Conservation (phyloP, 768 basidiomycete genomes). For the Boletales sp. region DNA sequence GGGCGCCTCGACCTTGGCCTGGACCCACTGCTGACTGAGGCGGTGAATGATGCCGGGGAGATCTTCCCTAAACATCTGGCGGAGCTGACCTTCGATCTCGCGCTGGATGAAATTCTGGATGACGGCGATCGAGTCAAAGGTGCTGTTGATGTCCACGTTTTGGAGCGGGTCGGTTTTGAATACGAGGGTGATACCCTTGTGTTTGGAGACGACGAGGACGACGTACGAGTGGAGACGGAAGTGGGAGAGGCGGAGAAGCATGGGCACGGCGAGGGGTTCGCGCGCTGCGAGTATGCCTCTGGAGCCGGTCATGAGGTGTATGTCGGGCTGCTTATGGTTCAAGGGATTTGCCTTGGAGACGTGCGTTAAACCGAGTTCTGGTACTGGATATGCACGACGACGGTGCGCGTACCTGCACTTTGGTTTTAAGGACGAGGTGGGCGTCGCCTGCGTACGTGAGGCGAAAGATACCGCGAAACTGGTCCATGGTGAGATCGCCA, state of each 20-base stretch:
- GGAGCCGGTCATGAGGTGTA: constrained; percentile 80
- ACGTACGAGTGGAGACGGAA: constrained; percentile 94
- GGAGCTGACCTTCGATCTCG: constrained; percentile 94
- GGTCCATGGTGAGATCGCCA: constrained; percentile 91
- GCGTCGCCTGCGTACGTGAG: constrained; percentile 95
- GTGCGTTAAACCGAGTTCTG: neutral
- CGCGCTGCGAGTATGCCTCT: constrained; percentile 91
- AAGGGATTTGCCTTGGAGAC: constrained; percentile 86
- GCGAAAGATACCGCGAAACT: constrained; percentile 96
- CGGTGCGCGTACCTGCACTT: constrained; percentile 71
- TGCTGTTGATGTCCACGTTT: constrained; percentile 95
- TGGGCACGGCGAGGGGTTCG: constrained; percentile 94
- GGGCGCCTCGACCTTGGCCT: constrained; percentile 90
- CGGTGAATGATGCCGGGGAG: constrained; percentile 95
- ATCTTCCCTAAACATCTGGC: constrained; percentile 98
- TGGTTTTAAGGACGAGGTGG: constrained; percentile 79
- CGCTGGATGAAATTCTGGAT: constrained; percentile 97
- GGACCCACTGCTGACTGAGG: constrained; percentile 94
- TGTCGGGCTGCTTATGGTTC: constrained; percentile 88
- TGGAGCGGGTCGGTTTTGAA: constrained; percentile 99
- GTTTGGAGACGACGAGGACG: constrained; percentile 94
- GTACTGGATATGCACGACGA: neutral
- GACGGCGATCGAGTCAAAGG: constrained; percentile 96
- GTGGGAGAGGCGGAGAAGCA: constrained; percentile 95
- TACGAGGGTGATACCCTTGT: constrained; percentile 97